Percentiles rank a stretch among this genome's conserved stretches.
Evolutionary conservation across 768 basidiomycete genomes (phyloP).

Genomic region (Gloeopeniophorella convolvens): DNA sequence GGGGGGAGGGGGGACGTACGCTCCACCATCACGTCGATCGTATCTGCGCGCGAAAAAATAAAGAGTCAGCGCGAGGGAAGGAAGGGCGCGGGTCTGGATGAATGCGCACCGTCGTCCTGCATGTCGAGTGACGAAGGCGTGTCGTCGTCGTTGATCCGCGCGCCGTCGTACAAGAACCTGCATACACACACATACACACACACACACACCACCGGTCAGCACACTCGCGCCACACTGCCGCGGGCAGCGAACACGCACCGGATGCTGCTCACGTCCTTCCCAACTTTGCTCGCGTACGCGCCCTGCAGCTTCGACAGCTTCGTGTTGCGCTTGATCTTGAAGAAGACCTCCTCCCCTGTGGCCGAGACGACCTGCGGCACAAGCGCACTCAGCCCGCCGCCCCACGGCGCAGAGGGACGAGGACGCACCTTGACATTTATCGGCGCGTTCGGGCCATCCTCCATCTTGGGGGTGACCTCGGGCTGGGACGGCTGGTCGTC

Average conservation of each 20-base stretch:
- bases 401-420: not conserved
- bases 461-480: conserved; percentile 39
- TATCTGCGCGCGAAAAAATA: conserved; percentile 42
- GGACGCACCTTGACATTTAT: conserved; percentile 80
- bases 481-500: not conserved
- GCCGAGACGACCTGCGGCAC: conserved; percentile 60
- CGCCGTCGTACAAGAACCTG: conserved; percentile 90
- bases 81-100: not conserved
- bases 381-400: conserved; percentile 3
- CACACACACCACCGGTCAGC: too few relatives aligned
- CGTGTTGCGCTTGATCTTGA: conserved; percentile 94
- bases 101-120: conserved; percentile 73
- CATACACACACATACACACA: too few relatives aligned
- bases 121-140: conserved; percentile 81
- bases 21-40: conserved; percentile 96
- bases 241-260: conserved; percentile 71
- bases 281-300: conserved; percentile 89
- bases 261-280: conserved; percentile 81
- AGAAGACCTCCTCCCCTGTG: conserved; percentile 84
- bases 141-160: conserved; percentile 81
- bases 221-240: too few relatives aligned
- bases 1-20: conserved; percentile 46
- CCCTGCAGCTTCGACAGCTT: conserved; percentile 89
- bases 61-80: not conserved
- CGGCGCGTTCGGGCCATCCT: conserved; percentile 48